Conservation (phyloP, 495 filamentous ascomycete genomes). For the Xylaria acuta region DNA sequence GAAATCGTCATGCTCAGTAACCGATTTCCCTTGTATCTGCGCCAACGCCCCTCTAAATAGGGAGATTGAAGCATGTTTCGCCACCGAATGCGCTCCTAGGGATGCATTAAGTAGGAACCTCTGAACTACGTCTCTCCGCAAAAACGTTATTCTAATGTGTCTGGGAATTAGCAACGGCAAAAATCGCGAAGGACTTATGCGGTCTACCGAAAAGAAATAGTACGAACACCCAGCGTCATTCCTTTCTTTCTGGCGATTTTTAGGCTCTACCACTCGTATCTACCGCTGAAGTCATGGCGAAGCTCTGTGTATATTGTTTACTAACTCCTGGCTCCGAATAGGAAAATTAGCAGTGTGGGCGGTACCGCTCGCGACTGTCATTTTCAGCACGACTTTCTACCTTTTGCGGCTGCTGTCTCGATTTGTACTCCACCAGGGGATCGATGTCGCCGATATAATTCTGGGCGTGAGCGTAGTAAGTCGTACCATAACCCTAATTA, state of each 20-base stretch:
- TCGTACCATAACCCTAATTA: background rate
- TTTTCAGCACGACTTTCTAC: slow-evolving; percentile 18
- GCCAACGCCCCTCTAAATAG: slow-evolving; percentile 34
- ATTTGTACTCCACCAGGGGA: background rate
- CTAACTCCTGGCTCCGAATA: background rate
- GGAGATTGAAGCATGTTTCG: slow-evolving; percentile 40
- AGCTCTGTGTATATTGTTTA: background rate
- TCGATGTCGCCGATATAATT: slow-evolving; percentile 8
- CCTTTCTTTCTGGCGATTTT: background rate
- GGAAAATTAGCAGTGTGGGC: background rate
- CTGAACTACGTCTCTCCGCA: background rate
- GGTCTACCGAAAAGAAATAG: background rate
- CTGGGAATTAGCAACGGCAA: slow-evolving; percentile 15
- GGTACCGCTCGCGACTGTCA: slow-evolving; percentile 12
- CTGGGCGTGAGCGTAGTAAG: slow-evolving; percentile 15
- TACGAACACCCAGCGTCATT: background rate
- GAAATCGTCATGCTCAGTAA: slow-evolving; percentile 38
- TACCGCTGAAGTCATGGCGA: background rate
- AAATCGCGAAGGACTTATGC: slow-evolving; percentile 9
- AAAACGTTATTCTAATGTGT: background rate
- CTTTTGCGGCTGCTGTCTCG: slow-evolving; percentile 16
- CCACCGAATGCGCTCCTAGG: slow-evolving; percentile 37
- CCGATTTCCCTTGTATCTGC: slow-evolving; percentile 45
- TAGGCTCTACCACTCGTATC: background rate
- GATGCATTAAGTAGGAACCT: slow-evolving; percentile 39